Evolutionary conservation across 1,284 basidiomycete genomes (phyloP).

Genomic region (Ustilago loliicola): DNA sequence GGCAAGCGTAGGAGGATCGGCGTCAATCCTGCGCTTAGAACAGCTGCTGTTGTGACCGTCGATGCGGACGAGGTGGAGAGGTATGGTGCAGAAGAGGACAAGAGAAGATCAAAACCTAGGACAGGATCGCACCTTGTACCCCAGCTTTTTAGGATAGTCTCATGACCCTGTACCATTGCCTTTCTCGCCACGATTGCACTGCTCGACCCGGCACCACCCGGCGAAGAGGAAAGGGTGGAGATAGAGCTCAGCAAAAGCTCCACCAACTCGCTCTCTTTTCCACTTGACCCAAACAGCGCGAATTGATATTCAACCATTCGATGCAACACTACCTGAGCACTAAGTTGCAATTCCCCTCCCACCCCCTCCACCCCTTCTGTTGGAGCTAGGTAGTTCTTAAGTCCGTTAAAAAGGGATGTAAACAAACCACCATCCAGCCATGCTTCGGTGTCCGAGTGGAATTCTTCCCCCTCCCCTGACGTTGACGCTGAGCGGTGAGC

Average conservation of each 20-base stretch:
- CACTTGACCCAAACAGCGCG: constrained; percentile 31
- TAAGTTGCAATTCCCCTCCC: constrained; percentile 31
- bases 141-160: constrained; percentile 32
- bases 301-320: constrained; percentile 55
- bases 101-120: constrained; percentile 45
- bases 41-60: neutral
- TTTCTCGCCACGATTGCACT: constrained; percentile 26
- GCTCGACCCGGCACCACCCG: neutral
- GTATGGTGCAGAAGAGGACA: neutral
- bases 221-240: neutral
- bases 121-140: constrained; percentile 38
- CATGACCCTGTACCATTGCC: constrained; percentile 32
- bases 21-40: constrained; percentile 14
- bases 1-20: constrained; percentile 48
- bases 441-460: constrained; percentile 13
- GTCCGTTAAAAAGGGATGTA: constrained; percentile 12
- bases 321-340: constrained; percentile 53
- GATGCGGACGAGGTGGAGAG: neutral
- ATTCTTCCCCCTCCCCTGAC: constrained; percentile 8
- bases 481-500: neutral
- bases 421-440: constrained; percentile 53
- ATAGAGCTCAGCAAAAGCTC: constrained; percentile 13
- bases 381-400: constrained; percentile 24
- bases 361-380: neutral
- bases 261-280: constrained; percentile 40